Percentiles rank a stretch among this genome's conserved stretches.
These are phyloP conservation scores for Aspergillus biplanus DNA, from an alignment of 495 filamentous ascomycete species.

Conservation along the genomic window DNA sequence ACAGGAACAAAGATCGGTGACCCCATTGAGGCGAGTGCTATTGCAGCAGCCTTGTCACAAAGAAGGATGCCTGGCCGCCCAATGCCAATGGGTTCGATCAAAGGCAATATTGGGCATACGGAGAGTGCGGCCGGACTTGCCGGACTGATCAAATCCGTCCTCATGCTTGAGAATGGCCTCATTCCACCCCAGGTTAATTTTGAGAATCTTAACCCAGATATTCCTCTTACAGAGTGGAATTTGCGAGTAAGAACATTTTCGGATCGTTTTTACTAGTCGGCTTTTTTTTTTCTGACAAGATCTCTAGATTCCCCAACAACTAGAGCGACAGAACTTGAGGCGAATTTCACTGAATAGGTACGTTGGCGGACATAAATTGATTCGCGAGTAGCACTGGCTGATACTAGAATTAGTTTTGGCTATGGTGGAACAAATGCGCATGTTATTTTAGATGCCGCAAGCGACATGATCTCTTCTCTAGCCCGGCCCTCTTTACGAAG, in stretches of 20 bases:
- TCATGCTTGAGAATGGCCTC: slow-evolving; percentile 30
- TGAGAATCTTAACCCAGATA: slow-evolving; percentile 25
- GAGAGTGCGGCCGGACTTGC: slow-evolving; percentile 27
- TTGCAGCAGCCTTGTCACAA: slow-evolving; percentile 14
- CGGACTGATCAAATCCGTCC: slow-evolving; percentile 31
- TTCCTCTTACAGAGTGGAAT: slow-evolving; percentile 32
- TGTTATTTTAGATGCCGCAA: slow-evolving; percentile 20
- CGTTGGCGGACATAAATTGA: not conserved
- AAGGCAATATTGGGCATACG: slow-evolving; percentile 18
- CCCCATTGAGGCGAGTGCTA: slow-evolving; percentile 21
- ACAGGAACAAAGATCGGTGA: slow-evolving; percentile 23
- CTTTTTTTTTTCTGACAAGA: not conserved
- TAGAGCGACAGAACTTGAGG: slow-evolving; percentile 16
- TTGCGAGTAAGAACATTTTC: slow-evolving; percentile 14
- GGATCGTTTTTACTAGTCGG: not conserved
- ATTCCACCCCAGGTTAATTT: slow-evolving; percentile 31
- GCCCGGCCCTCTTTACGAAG: slow-evolving; percentile 11
- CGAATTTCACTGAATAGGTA: slow-evolving; percentile 14
- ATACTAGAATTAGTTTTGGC: slow-evolving; percentile 13
- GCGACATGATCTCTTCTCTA: slow-evolving; percentile 11
- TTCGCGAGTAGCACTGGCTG: not conserved
- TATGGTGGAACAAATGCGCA: slow-evolving; percentile 24
- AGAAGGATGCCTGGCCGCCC: slow-evolving; percentile 11
- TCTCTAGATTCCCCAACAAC: slow-evolving; percentile 11
- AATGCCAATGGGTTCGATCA: slow-evolving; percentile 16